phyloP scores from a whole-genome alignment of 352 stramenopile species.

The Pythium pyrilobum region DNA sequence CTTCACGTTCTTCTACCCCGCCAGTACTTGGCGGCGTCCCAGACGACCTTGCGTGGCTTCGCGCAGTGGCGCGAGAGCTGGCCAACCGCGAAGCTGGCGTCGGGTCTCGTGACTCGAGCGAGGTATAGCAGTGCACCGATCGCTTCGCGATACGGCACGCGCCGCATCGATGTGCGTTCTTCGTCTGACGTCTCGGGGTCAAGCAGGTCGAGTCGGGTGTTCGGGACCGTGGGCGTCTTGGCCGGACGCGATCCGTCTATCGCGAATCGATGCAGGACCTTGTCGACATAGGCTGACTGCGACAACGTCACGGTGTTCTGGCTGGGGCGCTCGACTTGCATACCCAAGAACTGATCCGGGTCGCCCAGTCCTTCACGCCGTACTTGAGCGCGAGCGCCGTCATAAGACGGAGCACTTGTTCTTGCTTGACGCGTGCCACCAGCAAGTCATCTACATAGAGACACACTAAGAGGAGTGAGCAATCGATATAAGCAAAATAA shows the following conservation, averaged over 20 bases:
- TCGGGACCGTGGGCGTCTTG: slow-evolving; percentile 5
- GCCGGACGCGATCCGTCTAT: not conserved
- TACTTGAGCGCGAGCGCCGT: not conserved
- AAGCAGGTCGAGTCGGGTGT: slow-evolving; percentile 1
- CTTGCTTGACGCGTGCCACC: not conserved
- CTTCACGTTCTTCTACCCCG: no score
- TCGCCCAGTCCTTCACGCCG: slow-evolving; percentile 1
- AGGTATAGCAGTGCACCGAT: slow-evolving; percentile 9
- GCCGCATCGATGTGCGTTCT: not conserved
- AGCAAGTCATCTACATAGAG: slow-evolving; percentile 31
- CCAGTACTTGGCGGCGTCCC: slow-evolving; percentile 10
- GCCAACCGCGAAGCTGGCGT: slow-evolving; percentile 1
- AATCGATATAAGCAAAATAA: slow-evolving; percentile 2
- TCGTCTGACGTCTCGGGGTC: not conserved
- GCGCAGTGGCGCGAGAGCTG: slow-evolving; percentile 5
- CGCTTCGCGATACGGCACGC: slow-evolving; percentile 4
- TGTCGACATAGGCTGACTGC: not conserved
- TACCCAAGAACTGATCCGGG: slow-evolving; percentile 4
- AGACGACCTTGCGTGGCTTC: not conserved
- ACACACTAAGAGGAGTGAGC: slow-evolving; percentile 14
- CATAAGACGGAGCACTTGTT: not conserved
- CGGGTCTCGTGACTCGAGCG: slow-evolving; percentile 1
- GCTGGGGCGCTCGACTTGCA: not conserved
- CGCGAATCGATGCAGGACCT: slow-evolving; percentile 4
- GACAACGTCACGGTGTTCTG: not conserved